Conservation (phyloP, 768 basidiomycete species). For the Xerocomus spinulosus region DNA sequence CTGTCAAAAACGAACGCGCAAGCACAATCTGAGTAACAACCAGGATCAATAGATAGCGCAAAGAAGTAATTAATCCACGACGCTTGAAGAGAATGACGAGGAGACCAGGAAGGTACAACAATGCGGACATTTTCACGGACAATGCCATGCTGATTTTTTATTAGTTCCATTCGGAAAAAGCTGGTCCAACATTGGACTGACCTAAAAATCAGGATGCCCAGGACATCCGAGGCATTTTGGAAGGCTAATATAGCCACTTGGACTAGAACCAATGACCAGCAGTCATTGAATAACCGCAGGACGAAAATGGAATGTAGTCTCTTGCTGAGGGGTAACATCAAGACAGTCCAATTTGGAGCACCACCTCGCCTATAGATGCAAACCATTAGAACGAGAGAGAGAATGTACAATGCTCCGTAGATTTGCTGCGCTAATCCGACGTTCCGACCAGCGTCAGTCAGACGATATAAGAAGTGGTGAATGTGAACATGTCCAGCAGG, state of each 20-base stretch:
- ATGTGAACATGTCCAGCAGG: slow-evolving; percentile 91
- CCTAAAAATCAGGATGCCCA: slow-evolving; percentile 73
- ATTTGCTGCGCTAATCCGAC: slow-evolving; percentile 69
- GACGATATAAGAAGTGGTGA: slow-evolving; percentile 61
- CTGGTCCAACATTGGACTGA: slow-evolving; percentile 30
- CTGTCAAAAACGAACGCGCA: slow-evolving; percentile 64
- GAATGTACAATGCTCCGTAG: slow-evolving; percentile 71
- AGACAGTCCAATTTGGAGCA: slow-evolving; percentile 66
- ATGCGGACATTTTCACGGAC: slow-evolving; percentile 91
- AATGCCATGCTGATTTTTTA: slow-evolving; percentile 44
- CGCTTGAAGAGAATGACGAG: slow-evolving; percentile 78
- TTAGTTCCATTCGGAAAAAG: not conserved
- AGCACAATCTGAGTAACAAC: slow-evolving; percentile 49
- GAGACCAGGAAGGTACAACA: slow-evolving; percentile 87
- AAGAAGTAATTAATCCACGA: slow-evolving; percentile 50
- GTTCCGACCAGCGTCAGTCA: slow-evolving; percentile 60
- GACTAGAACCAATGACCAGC: slow-evolving; percentile 70
- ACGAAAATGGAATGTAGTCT: slow-evolving; percentile 91
- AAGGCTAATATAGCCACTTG: slow-evolving; percentile 66
- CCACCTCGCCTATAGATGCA: slow-evolving; percentile 61
- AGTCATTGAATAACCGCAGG: slow-evolving; percentile 92
- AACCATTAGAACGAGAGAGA: slow-evolving; percentile 59
- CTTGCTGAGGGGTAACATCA: slow-evolving; percentile 83
- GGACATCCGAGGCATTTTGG: slow-evolving; percentile 52
- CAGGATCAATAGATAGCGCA: slow-evolving; percentile 44